Evolutionary conservation across 2,329 filamentous ascomycete species (phyloP), one percentile per base, ranked within the genome.

Genomic region (Elsinoe fawcettii): DNA sequence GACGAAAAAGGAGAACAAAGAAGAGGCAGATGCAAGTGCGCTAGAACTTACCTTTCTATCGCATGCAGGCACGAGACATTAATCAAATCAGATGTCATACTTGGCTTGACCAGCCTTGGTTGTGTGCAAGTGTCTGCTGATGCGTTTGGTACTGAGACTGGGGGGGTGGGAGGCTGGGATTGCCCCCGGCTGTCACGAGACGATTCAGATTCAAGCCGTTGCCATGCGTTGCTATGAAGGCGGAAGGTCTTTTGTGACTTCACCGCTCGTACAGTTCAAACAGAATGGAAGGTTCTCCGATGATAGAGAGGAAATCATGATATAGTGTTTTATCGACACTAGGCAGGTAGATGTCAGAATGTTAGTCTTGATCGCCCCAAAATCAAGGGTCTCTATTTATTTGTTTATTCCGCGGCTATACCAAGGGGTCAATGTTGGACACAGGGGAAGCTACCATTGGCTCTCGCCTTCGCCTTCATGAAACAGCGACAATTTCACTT

Each of bases 91-190:
- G 25, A 36, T 39, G 30, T 53, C 49, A 53, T 53, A 53, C 30
- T 53, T 53, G 34, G 49, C 49, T 53, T 53, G 49, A 22, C n/a
- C 49, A 53, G 49, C 49, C 49, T 53, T 36, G 34, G 20, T 53
- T 18, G 32, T 53, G 25, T 39, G 49, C 32, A 16, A 36, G 32
- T 37, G 49, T 39, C 49, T 36, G 49, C 49, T 53, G 49, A 53
- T 53, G 46, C 46, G 46, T 51, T 51, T 51, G 46, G 46, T 32
- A 51, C 25, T 51, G 46, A 51, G 46, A 51, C 46, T 51, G 25
- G 25, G 25, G 27, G 25, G 27, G 25, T 25, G 46, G 46, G 25
- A 36, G 46, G 46, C 23, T 30, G 46, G 30, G 25, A 18, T 8
- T 27, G 46, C 18, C 46, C 23, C 6, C 49, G 49, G 49, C 49